A percentile compares a stretch with the other conserved stretches of the same genome.
Conservation (phyloP, 305 asterid species). For the Solanum chacoense region DNA sequence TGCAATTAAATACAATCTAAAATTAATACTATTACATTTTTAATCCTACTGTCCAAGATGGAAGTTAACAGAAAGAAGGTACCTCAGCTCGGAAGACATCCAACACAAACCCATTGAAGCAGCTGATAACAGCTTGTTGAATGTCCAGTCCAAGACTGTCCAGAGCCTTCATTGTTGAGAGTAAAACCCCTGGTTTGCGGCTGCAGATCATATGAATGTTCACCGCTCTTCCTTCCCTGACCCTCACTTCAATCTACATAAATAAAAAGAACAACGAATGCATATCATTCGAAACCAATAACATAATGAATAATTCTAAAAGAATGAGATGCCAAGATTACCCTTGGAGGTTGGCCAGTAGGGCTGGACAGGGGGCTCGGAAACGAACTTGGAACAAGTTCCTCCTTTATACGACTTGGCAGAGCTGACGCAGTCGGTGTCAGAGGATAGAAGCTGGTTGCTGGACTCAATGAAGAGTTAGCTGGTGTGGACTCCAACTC, state of each 20-base stretch:
- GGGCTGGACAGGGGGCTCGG: constrained; percentile 64
- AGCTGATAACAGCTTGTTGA: constrained; percentile 74
- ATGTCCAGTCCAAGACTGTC: constrained; percentile 62
- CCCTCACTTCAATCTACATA: constrained; percentile 58
- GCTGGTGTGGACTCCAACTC: constrained; percentile 61
- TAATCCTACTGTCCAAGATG: not conserved
- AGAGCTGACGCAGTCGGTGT: constrained; percentile 49
- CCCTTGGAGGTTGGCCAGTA: constrained; percentile 62
- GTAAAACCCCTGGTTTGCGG: constrained; percentile 52
- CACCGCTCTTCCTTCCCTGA: constrained; percentile 54
- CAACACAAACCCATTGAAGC: constrained; percentile 69
- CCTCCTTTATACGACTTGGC: constrained; percentile 48
- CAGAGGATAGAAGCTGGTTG: constrained; percentile 38
- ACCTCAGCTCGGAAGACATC: constrained; percentile 77
- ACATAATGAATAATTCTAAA: not conserved
- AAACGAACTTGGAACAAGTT: constrained; percentile 42
- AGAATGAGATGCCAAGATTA: constrained; percentile 2
- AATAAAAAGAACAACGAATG: not conserved
- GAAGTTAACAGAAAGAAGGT: not conserved
- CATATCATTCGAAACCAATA: not conserved
- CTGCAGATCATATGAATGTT: constrained; percentile 67
- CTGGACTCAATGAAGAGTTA: constrained; percentile 29
- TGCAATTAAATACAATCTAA: constrained; percentile 5
- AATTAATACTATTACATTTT: not conserved
- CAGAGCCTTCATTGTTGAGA: constrained; percentile 55